Base-by-base conservation (phyloP, 306 rosid genomes). In the Herpetospermum pedunculosum region DNA sequence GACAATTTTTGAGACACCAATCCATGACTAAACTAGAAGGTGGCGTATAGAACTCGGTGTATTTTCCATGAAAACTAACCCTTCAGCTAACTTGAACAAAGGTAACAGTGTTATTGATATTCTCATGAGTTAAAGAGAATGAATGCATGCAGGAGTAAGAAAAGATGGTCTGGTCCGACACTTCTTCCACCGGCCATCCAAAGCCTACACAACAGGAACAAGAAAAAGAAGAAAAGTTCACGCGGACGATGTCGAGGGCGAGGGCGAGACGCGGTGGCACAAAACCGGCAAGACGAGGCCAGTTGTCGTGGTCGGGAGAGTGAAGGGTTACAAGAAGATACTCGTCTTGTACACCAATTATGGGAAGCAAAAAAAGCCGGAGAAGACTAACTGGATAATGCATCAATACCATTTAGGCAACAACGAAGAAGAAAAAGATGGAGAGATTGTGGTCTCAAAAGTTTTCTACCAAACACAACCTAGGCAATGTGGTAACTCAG, bases 391-490 rank as follows among this genome's bases (percentile, higher is more conserved):
- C n/a, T 89, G 96, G 96, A 91, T 89, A 0, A 87, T 89, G 73
- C 73, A 67, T 1, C 73, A 67, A 40, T 67, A 67, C 50, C 73
- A 67, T 41, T 12, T 67, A 53, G 96, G 96, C 0, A 82, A 38
- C 55, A 83, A 81, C 57, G 90, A 89, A 73, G 96, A 89, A 48
- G 92, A 89, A 72, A 89, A 85, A 58, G 96, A 89, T 76, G 96
- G 92, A 1, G 96, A 87, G 48, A 18, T 89, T n/a, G 92, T 89
- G 54, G 96, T 89, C 1, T 89, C 96, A 44, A 89, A 89, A 63
- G 90, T 89, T 38, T 89, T 89, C 85, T 89, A 82, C 74, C 92
- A 89, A 87, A 89, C 96, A 57, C 96, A 89, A 57, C 96, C 96
- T 10, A 81, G 96, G 37, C 96, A 89, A 32, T 89, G 92, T 70